Evolutionary conservation across 208 protist genomes (phyloP).

Genomic region (Leptomonas seymouri): DNA sequence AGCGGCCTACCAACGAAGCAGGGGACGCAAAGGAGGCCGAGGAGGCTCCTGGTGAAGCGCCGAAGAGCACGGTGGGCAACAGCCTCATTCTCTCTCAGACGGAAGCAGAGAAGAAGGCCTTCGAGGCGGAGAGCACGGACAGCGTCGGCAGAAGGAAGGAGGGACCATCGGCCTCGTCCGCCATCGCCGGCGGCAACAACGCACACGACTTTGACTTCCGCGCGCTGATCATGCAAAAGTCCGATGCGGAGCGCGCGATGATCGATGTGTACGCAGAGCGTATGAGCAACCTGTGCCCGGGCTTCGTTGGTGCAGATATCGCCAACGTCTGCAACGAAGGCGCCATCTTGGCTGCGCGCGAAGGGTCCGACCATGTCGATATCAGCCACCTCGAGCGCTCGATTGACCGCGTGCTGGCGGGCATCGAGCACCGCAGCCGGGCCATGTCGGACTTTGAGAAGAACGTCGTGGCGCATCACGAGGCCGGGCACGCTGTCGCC

Average conservation of each 20-base stretch:
- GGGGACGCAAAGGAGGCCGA: background rate
- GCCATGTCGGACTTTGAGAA: slow-evolving; percentile 91
- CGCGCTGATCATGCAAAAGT: slow-evolving; percentile 50
- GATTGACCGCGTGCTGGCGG: slow-evolving; percentile 96
- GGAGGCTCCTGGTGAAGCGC: background rate
- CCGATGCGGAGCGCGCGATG: slow-evolving; percentile 54
- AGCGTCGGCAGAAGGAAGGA: slow-evolving; percentile 38
- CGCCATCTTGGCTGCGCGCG: slow-evolving; percentile 89
- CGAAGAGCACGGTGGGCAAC: background rate
- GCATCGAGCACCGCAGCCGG: slow-evolving; percentile 93
- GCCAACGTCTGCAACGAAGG: slow-evolving; percentile 97
- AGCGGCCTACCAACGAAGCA: background rate
- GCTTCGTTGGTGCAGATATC: slow-evolving; percentile 96
- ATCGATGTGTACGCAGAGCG: slow-evolving; percentile 77
- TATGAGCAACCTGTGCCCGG: slow-evolving; percentile 80
- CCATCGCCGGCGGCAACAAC: background rate
- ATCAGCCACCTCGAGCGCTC: slow-evolving; percentile 94
- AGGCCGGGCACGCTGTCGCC: slow-evolving; percentile 97
- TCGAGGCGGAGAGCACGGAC: slow-evolving; percentile 9
- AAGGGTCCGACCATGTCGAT: slow-evolving; percentile 57
- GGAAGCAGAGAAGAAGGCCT: slow-evolving; percentile 33
- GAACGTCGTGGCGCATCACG: slow-evolving; percentile 97
- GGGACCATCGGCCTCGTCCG: background rate
- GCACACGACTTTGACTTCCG: slow-evolving; percentile 51
- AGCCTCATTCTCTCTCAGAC: slow-evolving; percentile 29